A percentile compares a stretch with the other conserved stretches of the same genome.
Evolutionary conservation across 2,329 filamentous ascomycete genomes (phyloP).

Genomic region (Aspergillus tanneri): DNA sequence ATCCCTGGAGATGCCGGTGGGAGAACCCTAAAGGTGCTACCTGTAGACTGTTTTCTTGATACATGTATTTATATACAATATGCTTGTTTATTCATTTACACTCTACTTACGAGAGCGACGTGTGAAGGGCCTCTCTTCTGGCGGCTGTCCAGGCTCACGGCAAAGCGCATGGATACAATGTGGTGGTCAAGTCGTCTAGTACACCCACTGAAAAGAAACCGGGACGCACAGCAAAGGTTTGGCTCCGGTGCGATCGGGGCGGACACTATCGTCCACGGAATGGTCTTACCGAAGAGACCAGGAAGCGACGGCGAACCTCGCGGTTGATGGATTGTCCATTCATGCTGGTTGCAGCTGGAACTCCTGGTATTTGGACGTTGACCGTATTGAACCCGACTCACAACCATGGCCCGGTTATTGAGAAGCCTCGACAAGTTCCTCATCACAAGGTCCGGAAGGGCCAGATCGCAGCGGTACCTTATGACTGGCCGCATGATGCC

Average conservation of each 20-base stretch:
- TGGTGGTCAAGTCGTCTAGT: conserved; percentile 49
- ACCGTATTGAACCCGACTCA: conserved; percentile 44
- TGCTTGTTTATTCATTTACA: neutral
- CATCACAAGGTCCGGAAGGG: conserved; percentile 47
- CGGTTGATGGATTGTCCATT: conserved; percentile 48
- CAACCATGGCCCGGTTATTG: conserved; percentile 44
- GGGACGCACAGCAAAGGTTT: conserved; percentile 45
- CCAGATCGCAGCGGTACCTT: conserved; percentile 42
- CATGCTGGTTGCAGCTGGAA: conserved; percentile 45
- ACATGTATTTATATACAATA: neutral
- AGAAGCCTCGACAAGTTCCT: conserved; percentile 42
- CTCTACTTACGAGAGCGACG: neutral
- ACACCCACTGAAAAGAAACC: conserved; percentile 48
- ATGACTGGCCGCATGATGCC: conserved; percentile 50
- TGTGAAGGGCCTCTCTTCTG: conserved; percentile 36
- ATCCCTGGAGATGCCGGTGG: too few relatives aligned
- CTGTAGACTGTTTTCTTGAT: too few relatives aligned
- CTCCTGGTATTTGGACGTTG: conserved; percentile 46
- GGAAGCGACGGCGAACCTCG: conserved; percentile 45
- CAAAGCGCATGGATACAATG: conserved; percentile 46
- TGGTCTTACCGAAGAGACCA: conserved; percentile 46
- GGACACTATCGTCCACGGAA: conserved; percentile 47
- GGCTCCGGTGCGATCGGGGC: conserved; percentile 47
- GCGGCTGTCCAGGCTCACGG: conserved; percentile 43
- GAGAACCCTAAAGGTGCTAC: too few relatives aligned